A percentile compares a stretch with the other conserved stretches of the same genome.
These are phyloP conservation scores for Pterulicium gracile DNA, from an alignment of 1,284 basidiomycete species.

Conservation along the genomic window DNA sequence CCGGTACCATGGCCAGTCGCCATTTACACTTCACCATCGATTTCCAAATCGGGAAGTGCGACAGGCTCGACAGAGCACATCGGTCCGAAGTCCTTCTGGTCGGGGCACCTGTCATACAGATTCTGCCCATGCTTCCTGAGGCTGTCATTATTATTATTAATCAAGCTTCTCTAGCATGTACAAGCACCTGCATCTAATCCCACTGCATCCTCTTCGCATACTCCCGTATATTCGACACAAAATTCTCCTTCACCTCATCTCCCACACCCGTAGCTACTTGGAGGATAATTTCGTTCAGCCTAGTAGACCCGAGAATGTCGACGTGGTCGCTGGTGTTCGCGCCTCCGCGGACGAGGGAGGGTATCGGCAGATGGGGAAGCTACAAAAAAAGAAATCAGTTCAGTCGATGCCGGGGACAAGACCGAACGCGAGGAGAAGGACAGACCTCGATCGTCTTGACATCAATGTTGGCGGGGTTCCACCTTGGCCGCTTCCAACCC, in stretches of 20 bases:
- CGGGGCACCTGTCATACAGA: too few species aligned
- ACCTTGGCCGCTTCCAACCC: slow-evolving; percentile 85
- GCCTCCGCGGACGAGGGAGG: slow-evolving; percentile 76
- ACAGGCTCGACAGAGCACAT: too few species aligned
- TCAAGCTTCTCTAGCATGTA: too few species aligned
- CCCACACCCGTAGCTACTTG: slow-evolving; percentile 76
- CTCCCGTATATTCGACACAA: slow-evolving; percentile 73
- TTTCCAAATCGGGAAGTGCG: too few species aligned
- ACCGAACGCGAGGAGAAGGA: slow-evolving; percentile 1
- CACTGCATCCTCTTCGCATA: slow-evolving; percentile 72
- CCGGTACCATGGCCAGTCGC: too few species aligned
- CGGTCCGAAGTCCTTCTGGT: too few species aligned
- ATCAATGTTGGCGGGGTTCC: slow-evolving; percentile 89
- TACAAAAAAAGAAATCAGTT: slow-evolving; percentile 22
- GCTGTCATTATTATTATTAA: too few species aligned
- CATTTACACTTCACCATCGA: too few species aligned
- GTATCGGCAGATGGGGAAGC: slow-evolving; percentile 80
- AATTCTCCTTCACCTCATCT: slow-evolving; percentile 60
- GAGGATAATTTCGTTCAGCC: slow-evolving; percentile 85
- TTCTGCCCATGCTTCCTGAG: too few species aligned
- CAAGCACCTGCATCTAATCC: too few species aligned
- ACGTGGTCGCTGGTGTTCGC: slow-evolving; percentile 88
- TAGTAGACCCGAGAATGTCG: slow-evolving; percentile 85
- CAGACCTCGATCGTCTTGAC: slow-evolving; percentile 80
- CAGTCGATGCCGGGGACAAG: slow-evolving; percentile 6